Base-by-base conservation (phyloP, 371 early-diverging fungal genomes). In the Catenaria anguillulae region DNA sequence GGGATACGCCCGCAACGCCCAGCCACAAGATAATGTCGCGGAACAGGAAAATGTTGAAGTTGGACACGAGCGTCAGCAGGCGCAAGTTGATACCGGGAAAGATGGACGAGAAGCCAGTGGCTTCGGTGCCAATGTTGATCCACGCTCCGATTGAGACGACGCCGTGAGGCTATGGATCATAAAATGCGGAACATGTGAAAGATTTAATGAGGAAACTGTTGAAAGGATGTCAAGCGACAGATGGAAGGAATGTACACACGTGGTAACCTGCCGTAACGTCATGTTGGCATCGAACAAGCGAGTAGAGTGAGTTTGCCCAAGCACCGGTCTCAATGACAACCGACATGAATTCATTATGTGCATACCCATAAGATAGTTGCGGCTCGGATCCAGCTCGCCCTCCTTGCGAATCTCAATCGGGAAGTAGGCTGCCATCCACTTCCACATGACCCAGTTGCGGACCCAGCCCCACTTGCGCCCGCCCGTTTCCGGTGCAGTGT, bases 121-220 rank as follows among this genome's bases (percentile, higher is more conserved):
- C 81, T 64, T 85, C 83, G 21, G 86, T 89, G 12, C 77, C 89
- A 79, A 92, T 88, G 56, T 85, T 84, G 43, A 83, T 76, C 64
- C 84, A 84, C 0, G 90, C 89, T 4, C 91, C 91, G 65, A 88
- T 76, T 10, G 83, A 78, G 62, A 93, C 83, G 61, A 93, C 85
- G 21, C 52, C 52, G 31, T 50, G 52, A 13, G 52, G 52, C 29
- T 50, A 37, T n/a, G n/a, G n/a, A n/a, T n/a, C n/a, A n/a, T n/a
- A n/a, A n/a, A n/a, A n/a, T n/a, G n/a, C n/a, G n/a, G n/a, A n/a
- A n/a, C n/a, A n/a, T n/a, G n/a, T n/a, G n/a, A n/a, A n/a, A n/a
- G n/a, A n/a, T n/a, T n/a, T n/a, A n/a, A n/a, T n/a, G n/a, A n/a
- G n/a, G n/a, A n/a, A n/a, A n/a, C n/a, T n/a, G n/a, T n/a, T n/a